Conservation (phyloP, 129 eudicot species). For the Scalesia atractyloides region DNA sequence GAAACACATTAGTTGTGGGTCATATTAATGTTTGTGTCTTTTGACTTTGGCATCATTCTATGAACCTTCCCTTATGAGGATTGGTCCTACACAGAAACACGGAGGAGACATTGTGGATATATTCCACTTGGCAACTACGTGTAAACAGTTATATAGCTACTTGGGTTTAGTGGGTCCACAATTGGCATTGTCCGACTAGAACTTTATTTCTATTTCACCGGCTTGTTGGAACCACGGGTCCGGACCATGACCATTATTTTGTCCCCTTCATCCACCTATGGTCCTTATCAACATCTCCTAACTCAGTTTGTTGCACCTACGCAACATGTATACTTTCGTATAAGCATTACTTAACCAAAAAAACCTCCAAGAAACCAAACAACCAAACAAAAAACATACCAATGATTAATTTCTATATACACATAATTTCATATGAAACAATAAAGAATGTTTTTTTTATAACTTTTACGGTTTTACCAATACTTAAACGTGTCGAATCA, state of each 20-base stretch:
- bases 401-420: not conserved
- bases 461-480: not conserved
- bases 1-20: too few species aligned
- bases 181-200: too few species aligned
- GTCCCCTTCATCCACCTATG: constrained; percentile 20
- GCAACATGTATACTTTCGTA: constrained; percentile 23
- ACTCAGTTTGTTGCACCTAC: constrained; percentile 22
- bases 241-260: constrained; percentile 30
- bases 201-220: not conserved
- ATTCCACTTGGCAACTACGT: too few species aligned
- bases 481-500: constrained; percentile 22
- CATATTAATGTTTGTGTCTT: too few species aligned
- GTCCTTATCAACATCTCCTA: constrained; percentile 10
- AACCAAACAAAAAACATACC: constrained; percentile 11
- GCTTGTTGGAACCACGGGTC: constrained; percentile 19
- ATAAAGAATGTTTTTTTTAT: constrained; percentile 24
- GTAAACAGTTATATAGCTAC: too few species aligned
- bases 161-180: too few species aligned
- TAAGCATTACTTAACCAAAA: constrained; percentile 17
- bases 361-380: not conserved
- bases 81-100: too few species aligned
- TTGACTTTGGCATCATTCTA: too few species aligned
- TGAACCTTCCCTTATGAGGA: too few species aligned
- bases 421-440: constrained; percentile 3
- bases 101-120: too few species aligned